Evolutionary conservation across 441 rosid species (phyloP), one percentile per base, ranked within the genome.

Genomic region (Melastoma candidum): DNA sequence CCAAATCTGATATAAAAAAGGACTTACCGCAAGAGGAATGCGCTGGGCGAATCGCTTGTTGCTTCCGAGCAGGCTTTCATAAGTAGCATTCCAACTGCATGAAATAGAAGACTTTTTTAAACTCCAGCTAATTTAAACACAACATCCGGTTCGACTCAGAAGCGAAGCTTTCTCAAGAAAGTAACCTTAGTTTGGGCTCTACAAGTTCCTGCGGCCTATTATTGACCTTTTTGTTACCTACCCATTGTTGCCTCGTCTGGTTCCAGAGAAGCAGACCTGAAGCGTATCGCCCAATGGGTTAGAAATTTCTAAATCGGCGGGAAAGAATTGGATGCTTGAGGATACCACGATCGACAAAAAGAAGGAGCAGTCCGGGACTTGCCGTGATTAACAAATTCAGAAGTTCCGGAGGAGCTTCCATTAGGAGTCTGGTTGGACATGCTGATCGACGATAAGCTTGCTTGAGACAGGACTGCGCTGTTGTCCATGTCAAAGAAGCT

Each of bases 321-420:
- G 13, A 25, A 43, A 51, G 10, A 5, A 26, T 12, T 44, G 0
- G n/a, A 24, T 48, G 12, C 22, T 24, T 55, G 22, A 6, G 26
- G 13, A 7, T 3, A 13, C 12, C 13, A 29, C 10, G 55, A 44
- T 13, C 14, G 24, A 51, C 22, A 51, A 25, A 54, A 52, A 26
- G 12, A 59, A 51, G 36, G 36, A 59, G 54, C 45, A 51, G 56
- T 10, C 53, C 60, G 13, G 54, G 64, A 69, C 72, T 73, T 79
- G 70, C 97, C 97, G 57, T 90, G 95, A 65, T 87, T 90, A 56
- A 86, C 85, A 73, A 59, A 90, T 66, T 25, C 59, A 45, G 50
- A 46, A 25, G 80, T 24, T 12, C 55, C 55, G 41, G 55, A 51
- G 26, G 55, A 54, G 65, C 73, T 74, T 61, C 84, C 74, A 1